Evolutionary conservation across 2,329 filamentous ascomycete genomes (phyloP), one percentile per base, ranked within the genome.

Genomic region (Dactylellina parvicollis): DNA sequence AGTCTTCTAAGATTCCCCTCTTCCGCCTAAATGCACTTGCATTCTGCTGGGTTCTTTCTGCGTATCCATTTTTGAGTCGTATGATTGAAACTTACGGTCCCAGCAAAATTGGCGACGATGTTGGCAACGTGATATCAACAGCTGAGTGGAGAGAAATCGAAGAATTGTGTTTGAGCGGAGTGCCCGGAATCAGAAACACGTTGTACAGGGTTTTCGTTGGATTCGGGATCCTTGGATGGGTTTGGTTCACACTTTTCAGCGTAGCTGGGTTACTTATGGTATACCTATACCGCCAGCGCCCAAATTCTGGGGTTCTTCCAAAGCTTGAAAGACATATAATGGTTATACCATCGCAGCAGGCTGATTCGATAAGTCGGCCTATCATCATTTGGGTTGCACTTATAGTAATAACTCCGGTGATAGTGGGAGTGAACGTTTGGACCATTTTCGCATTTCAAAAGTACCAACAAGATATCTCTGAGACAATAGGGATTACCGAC

Each of bases 21-120:
- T 52, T 69, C 18, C 44, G 64, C 1, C 36, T 69, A 2, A 42
- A 32, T 4, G 46, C 64, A 1, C 42, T 69, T 30, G 40, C 47
- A 8, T 34, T 69, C 10, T 69, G 54, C 32, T 69, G 64, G 64
- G 28, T 69, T 12, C 30, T 69, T 16, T 69, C 64, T 1, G 36
- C 22, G 14, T 69, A 69, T 28, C 64, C 64, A 1, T 69, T 69
- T 26, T 8, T 69, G 10, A 69, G 64, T 20, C 54, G 64, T 24
- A 69, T 69, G 54, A 22, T 60, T 16, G 64, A 60, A 28, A 69
- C 64, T 1, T 69, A 60, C 14, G 44, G 34, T 9, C 54, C 64
- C 1, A 60, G 54, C 40, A 60, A 60, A 16, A 67, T 69, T 20
- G 64, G 55, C 18, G 36, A 69, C 22, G 34, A 20, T 0, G 16